Evolutionary conservation across 1,284 basidiomycete genomes (phyloP), one percentile per base, ranked within the genome.

Genomic region (Coniophora puteana): DNA sequence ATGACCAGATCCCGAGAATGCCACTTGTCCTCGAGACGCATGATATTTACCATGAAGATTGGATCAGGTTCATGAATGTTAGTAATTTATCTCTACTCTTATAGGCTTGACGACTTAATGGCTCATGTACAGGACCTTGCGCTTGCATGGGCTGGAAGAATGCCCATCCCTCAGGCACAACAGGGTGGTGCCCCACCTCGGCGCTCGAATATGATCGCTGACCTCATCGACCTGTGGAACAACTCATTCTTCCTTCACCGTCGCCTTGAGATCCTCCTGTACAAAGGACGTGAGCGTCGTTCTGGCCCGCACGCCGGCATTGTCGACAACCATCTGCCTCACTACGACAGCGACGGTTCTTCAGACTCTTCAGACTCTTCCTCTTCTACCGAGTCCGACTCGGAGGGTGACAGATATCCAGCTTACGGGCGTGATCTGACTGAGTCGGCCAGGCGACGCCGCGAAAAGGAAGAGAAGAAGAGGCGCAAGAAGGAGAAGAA

Each of bases 211-310:
- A 65, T 88, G 27, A 62, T 77, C n/a, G 73, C 75, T 13, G 83
- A 87, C 53, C 68, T 89, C 23, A 66, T 89, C 47, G 79, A 87
- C 48, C 66, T 85, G 24, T 90, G 87, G 87, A 89, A 89, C 57
- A 58, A 62, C 32, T 76, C 73, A 11, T 90, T 88, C 65, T 88
- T 88, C 69, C 55, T 73, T 43, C 63, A 71, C 22, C 83, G 87
- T 36, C 79, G 80, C 14, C 74, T 84, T 25, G 87, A 90, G 52
- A 62, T 86, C 36, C 71, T 86, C 23, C 66, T 90, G 10, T 89
- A 78, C 69, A 85, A 80, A 57, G 87, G 87, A 32, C 76, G 73
- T 31, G 78, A 86, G 59, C 77, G 83, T 29, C 79, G 81, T 46
- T 81, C 85, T 18, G 87, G 87, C 2, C 65, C 68, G 7, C 61